Percentiles rank a stretch among this genome's conserved stretches.
Evolutionary conservation across 2,329 filamentous ascomycete genomes (phyloP).

Genomic region (Dothistroma pini): DNA sequence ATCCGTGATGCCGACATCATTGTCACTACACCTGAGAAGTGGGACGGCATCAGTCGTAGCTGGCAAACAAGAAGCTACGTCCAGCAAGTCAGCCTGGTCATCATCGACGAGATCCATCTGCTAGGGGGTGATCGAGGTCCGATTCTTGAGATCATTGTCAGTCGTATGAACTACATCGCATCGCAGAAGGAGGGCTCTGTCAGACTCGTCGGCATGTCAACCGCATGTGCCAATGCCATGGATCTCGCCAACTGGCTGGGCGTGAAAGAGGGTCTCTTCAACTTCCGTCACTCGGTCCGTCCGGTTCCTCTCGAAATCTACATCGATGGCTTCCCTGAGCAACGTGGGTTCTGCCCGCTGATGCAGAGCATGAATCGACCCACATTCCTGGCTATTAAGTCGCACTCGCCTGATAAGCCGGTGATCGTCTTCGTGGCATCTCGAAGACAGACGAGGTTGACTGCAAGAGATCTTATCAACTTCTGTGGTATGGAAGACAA

Average conservation of each 20-base stretch:
- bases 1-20: constrained; percentile 97
- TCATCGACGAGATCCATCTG: constrained; percentile 97
- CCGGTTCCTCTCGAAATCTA: constrained; percentile 94
- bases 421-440: constrained; percentile 99
- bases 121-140: constrained; percentile 95
- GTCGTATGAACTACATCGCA: constrained; percentile 96
- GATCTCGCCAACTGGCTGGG: constrained; percentile 96
- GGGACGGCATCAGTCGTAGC: constrained; percentile 98
- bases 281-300: constrained; percentile 94
- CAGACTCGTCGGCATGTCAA: constrained; percentile 95
- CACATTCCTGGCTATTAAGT: constrained; percentile 94
- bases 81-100: constrained; percentile 88
- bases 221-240: constrained; percentile 90
- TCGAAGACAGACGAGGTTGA: constrained; percentile 87
- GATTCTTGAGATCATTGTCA: constrained; percentile 94
- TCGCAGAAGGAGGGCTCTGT: constrained; percentile 88
- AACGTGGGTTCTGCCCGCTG: constrained; percentile 89
- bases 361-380: constrained; percentile 99
- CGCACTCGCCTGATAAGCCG: constrained; percentile 91
- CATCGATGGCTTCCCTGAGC: constrained; percentile 95
- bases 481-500: constrained; percentile 99
- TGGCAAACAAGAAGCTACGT: constrained; percentile 99
- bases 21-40: constrained; percentile 99
- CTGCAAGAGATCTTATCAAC: constrained; percentile 94
- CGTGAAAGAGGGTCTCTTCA: constrained; percentile 91